These are phyloP conservation scores for Thielaviopsis punctulata DNA, from an alignment of 2,329 filamentous ascomycete genomes.

Conservation along the genomic window DNA sequence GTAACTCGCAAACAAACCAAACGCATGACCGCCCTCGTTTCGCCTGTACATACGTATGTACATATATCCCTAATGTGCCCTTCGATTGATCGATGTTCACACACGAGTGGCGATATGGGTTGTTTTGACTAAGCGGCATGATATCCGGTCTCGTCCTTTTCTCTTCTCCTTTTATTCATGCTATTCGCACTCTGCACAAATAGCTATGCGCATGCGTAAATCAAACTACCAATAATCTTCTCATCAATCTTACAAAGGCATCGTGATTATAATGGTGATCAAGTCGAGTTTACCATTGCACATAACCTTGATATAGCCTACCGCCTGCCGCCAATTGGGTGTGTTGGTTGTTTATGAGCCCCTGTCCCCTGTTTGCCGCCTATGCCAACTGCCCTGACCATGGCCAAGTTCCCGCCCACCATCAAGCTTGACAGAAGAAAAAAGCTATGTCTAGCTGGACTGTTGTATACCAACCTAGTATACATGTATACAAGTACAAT, in stretches of 20 bases:
- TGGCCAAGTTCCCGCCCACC: background rate
- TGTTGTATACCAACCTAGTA: too few species aligned
- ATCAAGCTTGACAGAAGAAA: too few species aligned
- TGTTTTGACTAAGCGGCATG: background rate
- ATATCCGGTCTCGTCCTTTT: background rate
- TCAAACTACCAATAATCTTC: too few species aligned
- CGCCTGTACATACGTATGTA: background rate
- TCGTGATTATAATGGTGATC: too few species aligned
- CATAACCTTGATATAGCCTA: background rate
- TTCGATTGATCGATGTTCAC: background rate
- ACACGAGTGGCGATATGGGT: background rate
- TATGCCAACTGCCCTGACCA: slow-evolving; percentile 1
- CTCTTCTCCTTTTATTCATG: background rate
- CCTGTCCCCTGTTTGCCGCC: slow-evolving; percentile 3
- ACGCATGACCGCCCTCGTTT: background rate
- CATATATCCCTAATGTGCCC: background rate
- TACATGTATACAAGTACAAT: too few species aligned
- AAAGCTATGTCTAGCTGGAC: background rate
- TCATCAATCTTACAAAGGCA: too few species aligned
- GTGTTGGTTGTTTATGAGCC: too few species aligned
- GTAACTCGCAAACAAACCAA: too few species aligned
- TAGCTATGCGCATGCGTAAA: too few species aligned
- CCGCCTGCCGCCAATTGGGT: background rate
- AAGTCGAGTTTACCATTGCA: too few species aligned
- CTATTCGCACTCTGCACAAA: too few species aligned